Base-by-base conservation (phyloP, 2,329 filamentous ascomycete genomes). In the Hortaea sp. region DNA sequence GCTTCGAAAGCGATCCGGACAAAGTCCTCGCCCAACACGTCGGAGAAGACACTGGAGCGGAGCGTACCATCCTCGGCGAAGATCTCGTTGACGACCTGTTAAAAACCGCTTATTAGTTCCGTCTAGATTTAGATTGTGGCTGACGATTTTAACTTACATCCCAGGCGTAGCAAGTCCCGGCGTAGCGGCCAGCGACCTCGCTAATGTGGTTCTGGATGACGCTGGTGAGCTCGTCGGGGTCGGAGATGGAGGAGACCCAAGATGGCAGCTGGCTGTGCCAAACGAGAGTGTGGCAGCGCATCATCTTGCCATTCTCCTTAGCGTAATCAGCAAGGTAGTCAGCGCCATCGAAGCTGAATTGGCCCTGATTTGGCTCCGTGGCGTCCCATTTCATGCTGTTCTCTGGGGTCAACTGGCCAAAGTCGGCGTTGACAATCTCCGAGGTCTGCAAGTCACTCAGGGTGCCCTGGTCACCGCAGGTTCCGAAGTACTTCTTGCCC, bases 321-420 rank as follows among this genome's bases (percentile, higher is more conserved):
- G 79, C 80, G 63, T 70, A 83, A 62, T 78, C 63, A 49, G 82
- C 77, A 6, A 82, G 69, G 58, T 72, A 71, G 61, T 84, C 81
- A 9, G 77, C 72, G n/a, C 63, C 65, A 11, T 55, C 60, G 55
- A 79, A 81, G 52, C 67, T 78, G 71, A 79, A 85, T 1, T 54
- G 58, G 49, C 71, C 72, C 49, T 69, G 66, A 29, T 60, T 59
- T 45, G 59, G 57, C 62, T 82, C 68, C 12, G 70, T 70, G 31
- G 73, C 66, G 54, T 82, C 77, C 80, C 80, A 85, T 66, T 85
- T 84, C 75, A 83, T 81, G 35, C 42, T 45, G 70, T 85, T 84
- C 69, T 85, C 82, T 1, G 76, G 74, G 0, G 81, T 83, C 20
- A 85, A 68, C 60, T 79, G 75, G 13, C 80, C 79, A 51, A 84